A percentile compares a stretch with the other conserved stretches of the same genome.
Evolutionary conservation across 1,139 yeast genomes (phyloP).

Genomic region (Blastobotrys arbuscula): DNA sequence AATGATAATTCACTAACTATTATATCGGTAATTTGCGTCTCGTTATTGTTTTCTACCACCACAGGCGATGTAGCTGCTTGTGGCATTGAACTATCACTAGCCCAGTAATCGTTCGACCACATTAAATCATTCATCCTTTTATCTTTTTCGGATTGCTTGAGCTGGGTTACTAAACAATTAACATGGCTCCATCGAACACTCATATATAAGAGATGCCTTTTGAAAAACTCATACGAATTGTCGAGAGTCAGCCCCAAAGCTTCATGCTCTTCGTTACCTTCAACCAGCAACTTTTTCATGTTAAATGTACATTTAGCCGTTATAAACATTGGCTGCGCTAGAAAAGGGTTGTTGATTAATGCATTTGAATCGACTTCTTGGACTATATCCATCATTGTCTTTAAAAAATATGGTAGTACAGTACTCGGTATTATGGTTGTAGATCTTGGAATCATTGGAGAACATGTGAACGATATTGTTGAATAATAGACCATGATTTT

Average conservation of each 20-base stretch:
- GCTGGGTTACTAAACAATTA: neutral
- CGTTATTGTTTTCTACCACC: neutral
- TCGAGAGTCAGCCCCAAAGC: neutral
- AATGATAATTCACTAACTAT: neutral
- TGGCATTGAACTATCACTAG: neutral
- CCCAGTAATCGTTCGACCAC: slow-evolving; percentile 1
- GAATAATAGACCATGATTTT: slow-evolving; percentile 4
- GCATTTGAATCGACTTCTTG: neutral
- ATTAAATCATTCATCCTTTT: neutral
- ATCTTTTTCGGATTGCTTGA: neutral
- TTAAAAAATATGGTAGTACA: neutral
- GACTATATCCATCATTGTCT: slow-evolving; percentile 1
- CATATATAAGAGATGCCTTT: neutral
- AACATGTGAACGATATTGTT: slow-evolving; percentile 3
- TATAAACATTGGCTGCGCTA: slow-evolving; percentile 4
- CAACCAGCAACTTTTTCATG: neutral
- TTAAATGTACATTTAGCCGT: slow-evolving; percentile 1
- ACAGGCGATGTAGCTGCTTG: neutral
- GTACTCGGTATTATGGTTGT: neutral
- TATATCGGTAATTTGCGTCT: neutral
- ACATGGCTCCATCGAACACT: neutral
- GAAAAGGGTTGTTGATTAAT: slow-evolving; percentile 1
- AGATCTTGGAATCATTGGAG: slow-evolving; percentile 7
- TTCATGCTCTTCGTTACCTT: slow-evolving; percentile 2
- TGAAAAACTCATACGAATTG: slow-evolving; percentile 14